A percentile compares a stretch with the other conserved stretches of the same genome.
Evolutionary conservation across 805 yeast species (phyloP).

Genomic region (Yamadazyma ubonensis): DNA sequence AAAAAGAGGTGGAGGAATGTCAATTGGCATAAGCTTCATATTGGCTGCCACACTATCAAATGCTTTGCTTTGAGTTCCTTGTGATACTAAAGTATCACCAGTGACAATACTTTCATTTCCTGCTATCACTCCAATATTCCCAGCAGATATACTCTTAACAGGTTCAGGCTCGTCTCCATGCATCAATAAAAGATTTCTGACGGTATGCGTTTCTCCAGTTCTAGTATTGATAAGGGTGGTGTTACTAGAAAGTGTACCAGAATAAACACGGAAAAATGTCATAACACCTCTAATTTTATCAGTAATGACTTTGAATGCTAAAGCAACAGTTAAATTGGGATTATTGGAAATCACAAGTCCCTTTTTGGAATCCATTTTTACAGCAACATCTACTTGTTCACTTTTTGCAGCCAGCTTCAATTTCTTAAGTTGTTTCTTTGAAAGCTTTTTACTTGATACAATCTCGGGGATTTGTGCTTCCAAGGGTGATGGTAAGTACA

Average conservation of each 20-base stretch:
- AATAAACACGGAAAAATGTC: slow-evolving; percentile 85
- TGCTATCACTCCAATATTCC: slow-evolving; percentile 89
- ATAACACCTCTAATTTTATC: slow-evolving; percentile 81
- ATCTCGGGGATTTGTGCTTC: slow-evolving; percentile 62
- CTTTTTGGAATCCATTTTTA: slow-evolving; percentile 34
- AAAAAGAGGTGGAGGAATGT: slow-evolving; percentile 90
- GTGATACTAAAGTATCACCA: slow-evolving; percentile 84
- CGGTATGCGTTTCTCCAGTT: slow-evolving; percentile 62
- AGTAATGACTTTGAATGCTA: slow-evolving; percentile 89
- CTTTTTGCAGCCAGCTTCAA: slow-evolving; percentile 4
- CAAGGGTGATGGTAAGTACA: slow-evolving; percentile 78
- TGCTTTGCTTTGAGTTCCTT: slow-evolving; percentile 42
- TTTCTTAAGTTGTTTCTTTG: slow-evolving; percentile 19
- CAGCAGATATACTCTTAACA: slow-evolving; percentile 60
- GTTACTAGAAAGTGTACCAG: slow-evolving; percentile 69
- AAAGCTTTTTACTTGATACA: slow-evolving; percentile 21
- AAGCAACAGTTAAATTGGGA: slow-evolving; percentile 65
- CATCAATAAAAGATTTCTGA: slow-evolving; percentile 74
- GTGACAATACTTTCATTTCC: slow-evolving; percentile 74
- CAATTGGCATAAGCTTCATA: slow-evolving; percentile 68
- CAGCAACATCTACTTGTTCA: slow-evolving; percentile 20
- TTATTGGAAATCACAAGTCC: slow-evolving; percentile 58
- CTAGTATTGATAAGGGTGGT: slow-evolving; percentile 65
- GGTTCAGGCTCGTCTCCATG: slow-evolving; percentile 85
- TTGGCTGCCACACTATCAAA: slow-evolving; percentile 45